phyloP scores from a whole-genome alignment of 2,329 filamentous ascomycete species.

The Trichoderma gracile region DNA sequence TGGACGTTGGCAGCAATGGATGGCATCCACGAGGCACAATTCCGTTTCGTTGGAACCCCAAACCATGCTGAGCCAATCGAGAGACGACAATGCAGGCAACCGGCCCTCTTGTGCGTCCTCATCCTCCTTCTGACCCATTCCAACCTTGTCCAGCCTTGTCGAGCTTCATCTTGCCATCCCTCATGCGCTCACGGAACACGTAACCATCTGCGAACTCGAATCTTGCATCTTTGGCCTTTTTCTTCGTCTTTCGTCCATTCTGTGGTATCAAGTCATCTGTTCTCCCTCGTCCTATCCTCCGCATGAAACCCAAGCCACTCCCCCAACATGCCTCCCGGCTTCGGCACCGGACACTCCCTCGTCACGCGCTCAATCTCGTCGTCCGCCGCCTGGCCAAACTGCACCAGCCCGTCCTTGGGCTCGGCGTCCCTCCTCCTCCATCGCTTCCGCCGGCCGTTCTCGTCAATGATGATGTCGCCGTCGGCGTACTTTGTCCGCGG shows the following conservation, averaged over 20 bases:
- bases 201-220: neutral
- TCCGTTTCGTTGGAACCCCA: neutral
- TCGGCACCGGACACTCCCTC: constrained; percentile 89
- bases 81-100: neutral
- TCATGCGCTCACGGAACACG: neutral
- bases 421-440: constrained; percentile 45
- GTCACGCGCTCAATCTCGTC: constrained; percentile 44
- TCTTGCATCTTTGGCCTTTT: neutral
- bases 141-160: neutral
- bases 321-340: constrained; percentile 77
- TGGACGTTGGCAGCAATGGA: neutral
- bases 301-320: constrained; percentile 69
- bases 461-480: constrained; percentile 53
- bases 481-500: constrained; percentile 75
- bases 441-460: constrained; percentile 48
- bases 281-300: constrained; percentile 29
- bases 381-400: constrained; percentile 46
- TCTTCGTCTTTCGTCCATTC: neutral
- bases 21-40: no score
- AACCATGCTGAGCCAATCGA: neutral
- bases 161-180: neutral
- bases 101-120: neutral
- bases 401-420: constrained; percentile 50
- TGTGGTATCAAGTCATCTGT: constrained; percentile 32
- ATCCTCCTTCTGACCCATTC: neutral